A percentile compares a stretch with the other conserved stretches of the same genome.
These are phyloP conservation scores for Pholiota molesta DNA, from an alignment of 768 basidiomycete species.

Conservation along the genomic window DNA sequence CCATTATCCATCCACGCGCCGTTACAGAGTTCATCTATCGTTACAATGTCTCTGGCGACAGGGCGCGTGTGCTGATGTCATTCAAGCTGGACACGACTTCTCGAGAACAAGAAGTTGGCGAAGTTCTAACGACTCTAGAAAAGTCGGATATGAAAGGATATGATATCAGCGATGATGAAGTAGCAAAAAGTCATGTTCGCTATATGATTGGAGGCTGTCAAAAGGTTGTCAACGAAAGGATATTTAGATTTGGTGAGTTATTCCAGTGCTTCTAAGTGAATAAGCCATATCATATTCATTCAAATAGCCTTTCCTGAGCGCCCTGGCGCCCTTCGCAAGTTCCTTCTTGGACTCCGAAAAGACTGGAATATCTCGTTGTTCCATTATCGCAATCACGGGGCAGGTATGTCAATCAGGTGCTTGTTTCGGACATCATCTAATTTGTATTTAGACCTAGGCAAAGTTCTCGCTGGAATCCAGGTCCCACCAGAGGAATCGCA, in stretches of 20 bases:
- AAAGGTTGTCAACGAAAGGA: constrained; percentile 77
- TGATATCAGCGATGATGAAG: constrained; percentile 94
- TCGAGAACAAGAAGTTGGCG: constrained; percentile 62
- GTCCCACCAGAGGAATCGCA: constrained; percentile 71
- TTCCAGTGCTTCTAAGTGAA: not conserved
- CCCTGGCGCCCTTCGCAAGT: constrained; percentile 88
- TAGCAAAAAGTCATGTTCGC: constrained; percentile 92
- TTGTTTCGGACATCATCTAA: not conserved
- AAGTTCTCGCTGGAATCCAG: constrained; percentile 91
- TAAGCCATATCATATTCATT: constrained; percentile 1
- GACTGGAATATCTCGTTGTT: constrained; percentile 97
- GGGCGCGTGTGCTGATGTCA: constrained; percentile 88
- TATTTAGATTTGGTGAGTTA: constrained; percentile 88
- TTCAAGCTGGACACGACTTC: constrained; percentile 75
- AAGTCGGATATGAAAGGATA: constrained; percentile 75
- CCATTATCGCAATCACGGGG: constrained; percentile 98
- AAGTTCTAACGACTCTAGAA: constrained; percentile 66
- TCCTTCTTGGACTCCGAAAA: constrained; percentile 78
- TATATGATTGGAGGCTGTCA: constrained; percentile 93
- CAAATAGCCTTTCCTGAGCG: constrained; percentile 91
- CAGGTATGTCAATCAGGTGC: constrained; percentile 56
- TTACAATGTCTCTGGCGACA: constrained; percentile 66
- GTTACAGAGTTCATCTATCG: constrained; percentile 97
- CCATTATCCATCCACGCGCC: constrained; percentile 85
- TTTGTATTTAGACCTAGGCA: constrained; percentile 73